Evolutionary conservation across 805 yeast species (phyloP), one percentile per base, ranked within the genome.

Genomic region (Kuraishia piskuri): DNA sequence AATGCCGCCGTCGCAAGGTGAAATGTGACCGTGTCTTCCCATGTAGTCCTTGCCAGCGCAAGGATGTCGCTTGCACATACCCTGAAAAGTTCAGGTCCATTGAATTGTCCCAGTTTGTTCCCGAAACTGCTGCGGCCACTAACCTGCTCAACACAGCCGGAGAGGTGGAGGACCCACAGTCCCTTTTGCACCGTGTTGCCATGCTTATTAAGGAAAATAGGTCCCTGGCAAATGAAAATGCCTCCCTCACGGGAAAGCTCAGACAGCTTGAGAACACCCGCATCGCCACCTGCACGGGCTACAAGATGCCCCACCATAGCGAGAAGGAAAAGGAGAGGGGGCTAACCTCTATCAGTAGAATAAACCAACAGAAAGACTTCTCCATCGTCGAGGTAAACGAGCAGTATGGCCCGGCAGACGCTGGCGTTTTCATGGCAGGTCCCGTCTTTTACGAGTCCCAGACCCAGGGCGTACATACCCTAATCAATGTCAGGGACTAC

Each of bases 11-110:
- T 40, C 61, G 70, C 49, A 69, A 68, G 55, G 62, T 65, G 54
- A 68, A 68, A 54, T 69, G 72, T 56, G 70, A 65, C 52, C 53
- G 69, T 26, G 53, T 61, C 26, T 62, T 62, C 26, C 76, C 77
- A 1, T 75, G 80, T 57, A 68, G 71, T 54, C 75, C 72, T 50
- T 75, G 80, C 58, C 59, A 57, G 10, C 66, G 64, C 50, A 63
- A 75, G 51, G 62, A 63, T 7, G 66, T 71, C 10, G 61, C 59
- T 2, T 75, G 80, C 61, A 68, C 66, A 40, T 75, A 72, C 55
- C 80, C 80, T 2, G 66, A 75, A 17, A 75, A 75, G 1, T 75
- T 74, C 56, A 62, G 80, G 57, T 74, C 76, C 46, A 72, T 71
- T 25, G 68, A 66, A 54, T 58, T 66, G n/a, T 20, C 23, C 6